Evolutionary conservation across 1,139 yeast genomes (phyloP), one percentile per base, ranked within the genome.

Genomic region (Yamadazyma kanchanaburiensis): DNA sequence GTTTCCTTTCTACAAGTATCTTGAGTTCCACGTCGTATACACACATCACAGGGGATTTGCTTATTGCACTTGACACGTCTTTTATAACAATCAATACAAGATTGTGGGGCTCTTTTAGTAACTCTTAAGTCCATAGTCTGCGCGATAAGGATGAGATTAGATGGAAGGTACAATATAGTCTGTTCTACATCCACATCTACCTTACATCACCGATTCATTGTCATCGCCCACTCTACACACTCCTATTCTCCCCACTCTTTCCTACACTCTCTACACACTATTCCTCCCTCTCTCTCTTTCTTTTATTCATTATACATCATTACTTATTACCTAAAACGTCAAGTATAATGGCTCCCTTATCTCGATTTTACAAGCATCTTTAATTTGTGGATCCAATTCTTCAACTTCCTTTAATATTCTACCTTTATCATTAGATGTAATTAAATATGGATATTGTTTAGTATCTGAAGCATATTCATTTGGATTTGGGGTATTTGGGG

Each of bases 31-130:
- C 60, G 32, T 7, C 42, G 39, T 8, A 54, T 52, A 28, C 62
- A 56, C 5, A 50, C 44, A 37, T 54, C 52, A 35, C 63, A 57
- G 1, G 63, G 63, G 3, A 55, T 43, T 32, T 53, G 45, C 35
- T 53, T 51, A 31, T 56, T 52, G 31, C 63, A 57, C 31, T 53
- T 56, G 11, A 57, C 59, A 29, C 54, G 43, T 20, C 58, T 41
- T 23, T 38, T 41, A 25, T 48, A 46, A 38, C 63, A 57, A 14
- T 49, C 41, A 15, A 37, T 35, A 31, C 63, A 56, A 2, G 58
- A 43, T 30, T 46, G 42, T 9, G 57, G 53, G 0, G 44, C 42
- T 24, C 62, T 40, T 20, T 43, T 35, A 14, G 45, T 24, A 2
- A 29, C 26, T 26, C 46, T 25, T 8, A 18, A 8, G 9, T 18